A percentile compares a stretch with the other conserved stretches of the same genome.
phyloP scores from a whole-genome alignment of 1,284 basidiomycete genomes.

The Takashimella tepidaria region DNA sequence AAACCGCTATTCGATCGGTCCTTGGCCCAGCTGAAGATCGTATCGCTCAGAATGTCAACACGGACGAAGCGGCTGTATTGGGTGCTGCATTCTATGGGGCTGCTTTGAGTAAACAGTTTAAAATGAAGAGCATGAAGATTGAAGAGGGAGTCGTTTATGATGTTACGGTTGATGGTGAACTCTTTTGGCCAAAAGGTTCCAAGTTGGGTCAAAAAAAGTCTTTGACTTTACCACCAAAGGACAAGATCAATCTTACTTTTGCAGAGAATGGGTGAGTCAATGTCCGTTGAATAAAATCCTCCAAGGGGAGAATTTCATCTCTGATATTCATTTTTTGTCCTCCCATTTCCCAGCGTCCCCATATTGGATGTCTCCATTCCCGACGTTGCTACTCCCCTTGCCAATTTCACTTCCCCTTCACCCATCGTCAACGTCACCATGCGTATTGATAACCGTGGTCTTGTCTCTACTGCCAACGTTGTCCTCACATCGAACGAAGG shows the following conservation, averaged over 20 bases:
- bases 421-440: slow-evolving; percentile 71
- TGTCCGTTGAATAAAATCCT: slow-evolving; percentile 51
- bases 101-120: slow-evolving; percentile 81
- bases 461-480: slow-evolving; percentile 66
- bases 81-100: slow-evolving; percentile 93
- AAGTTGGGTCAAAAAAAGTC: slow-evolving; percentile 75
- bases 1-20: slow-evolving; percentile 66
- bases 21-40: slow-evolving; percentile 69
- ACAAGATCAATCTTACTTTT: slow-evolving; percentile 68
- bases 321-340: too few species aligned
- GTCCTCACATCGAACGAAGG: slow-evolving; percentile 57
- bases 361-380: slow-evolving; percentile 30
- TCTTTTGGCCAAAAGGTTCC: slow-evolving; percentile 68
- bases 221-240: slow-evolving; percentile 70
- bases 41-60: slow-evolving; percentile 90
- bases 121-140: slow-evolving; percentile 89
- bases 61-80: slow-evolving; percentile 93
- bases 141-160: slow-evolving; percentile 67
- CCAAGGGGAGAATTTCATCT: slow-evolving; percentile 8
- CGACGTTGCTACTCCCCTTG: slow-evolving; percentile 31
- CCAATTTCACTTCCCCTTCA: slow-evolving; percentile 40
- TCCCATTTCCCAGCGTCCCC: slow-evolving; percentile 9
- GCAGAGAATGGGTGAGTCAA: slow-evolving; percentile 54
- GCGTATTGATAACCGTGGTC: slow-evolving; percentile 73
- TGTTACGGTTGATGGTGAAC: slow-evolving; percentile 26